A percentile compares a stretch with the other conserved stretches of the same genome.
phyloP scores from a whole-genome alignment of 2,329 filamentous ascomycete species.

The Tetracladium maxilliforme region DNA sequence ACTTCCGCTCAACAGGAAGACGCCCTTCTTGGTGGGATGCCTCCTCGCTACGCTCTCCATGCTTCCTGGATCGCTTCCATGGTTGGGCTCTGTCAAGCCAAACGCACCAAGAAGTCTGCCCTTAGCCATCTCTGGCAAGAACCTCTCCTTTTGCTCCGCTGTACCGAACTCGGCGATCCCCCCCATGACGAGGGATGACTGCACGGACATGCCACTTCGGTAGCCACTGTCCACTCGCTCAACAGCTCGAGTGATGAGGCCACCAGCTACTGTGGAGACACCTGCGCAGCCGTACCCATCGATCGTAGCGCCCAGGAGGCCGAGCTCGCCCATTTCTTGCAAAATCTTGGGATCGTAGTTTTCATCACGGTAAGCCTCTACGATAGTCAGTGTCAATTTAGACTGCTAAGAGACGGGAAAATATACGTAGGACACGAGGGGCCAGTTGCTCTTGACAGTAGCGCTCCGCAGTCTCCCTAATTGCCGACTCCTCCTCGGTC shows the following conservation, averaged over 20 bases:
- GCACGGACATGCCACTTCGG: slow-evolving; percentile 84
- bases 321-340: slow-evolving; percentile 82
- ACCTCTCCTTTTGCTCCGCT: slow-evolving; percentile 76
- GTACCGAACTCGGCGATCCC: slow-evolving; percentile 79
- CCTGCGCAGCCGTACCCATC: slow-evolving; percentile 81
- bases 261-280: slow-evolving; percentile 75
- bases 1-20: slow-evolving; percentile 62
- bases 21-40: slow-evolving; percentile 72
- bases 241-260: slow-evolving; percentile 78
- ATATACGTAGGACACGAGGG: slow-evolving; percentile 71
- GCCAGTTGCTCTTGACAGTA: slow-evolving; percentile 87
- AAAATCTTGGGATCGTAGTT: slow-evolving; percentile 76
- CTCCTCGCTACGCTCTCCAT: slow-evolving; percentile 82
- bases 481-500: slow-evolving; percentile 82
- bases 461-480: slow-evolving; percentile 77
- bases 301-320: slow-evolving; percentile 76
- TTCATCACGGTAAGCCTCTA: slow-evolving; percentile 78
- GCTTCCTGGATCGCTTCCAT: slow-evolving; percentile 79
- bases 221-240: slow-evolving; percentile 88
- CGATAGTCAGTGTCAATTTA: slow-evolving; percentile 3
- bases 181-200: slow-evolving; percentile 87
- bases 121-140: slow-evolving; percentile 67
- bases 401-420: slow-evolving; percentile 3
- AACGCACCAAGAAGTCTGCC: slow-evolving; percentile 76
- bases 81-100: slow-evolving; percentile 83